These are phyloP conservation scores for Blumeriella jaapii DNA, from an alignment of 2,329 filamentous ascomycete genomes.

Conservation along the genomic window DNA sequence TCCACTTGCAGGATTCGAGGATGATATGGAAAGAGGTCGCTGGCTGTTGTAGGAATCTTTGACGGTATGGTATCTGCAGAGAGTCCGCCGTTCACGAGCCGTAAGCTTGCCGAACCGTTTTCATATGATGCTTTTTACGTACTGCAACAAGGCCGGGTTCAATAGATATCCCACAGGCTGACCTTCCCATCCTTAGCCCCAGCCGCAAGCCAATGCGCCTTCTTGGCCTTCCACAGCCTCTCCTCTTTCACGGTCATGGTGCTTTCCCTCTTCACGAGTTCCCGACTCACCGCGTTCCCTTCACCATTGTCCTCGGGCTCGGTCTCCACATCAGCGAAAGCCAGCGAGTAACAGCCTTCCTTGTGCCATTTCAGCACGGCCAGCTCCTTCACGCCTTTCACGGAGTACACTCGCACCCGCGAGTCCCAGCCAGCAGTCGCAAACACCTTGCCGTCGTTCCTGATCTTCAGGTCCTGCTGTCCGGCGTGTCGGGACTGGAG, in stretches of 20 bases:
- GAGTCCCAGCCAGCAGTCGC: constrained; percentile 91
- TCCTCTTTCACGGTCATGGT: constrained; percentile 49
- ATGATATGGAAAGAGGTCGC: no score
- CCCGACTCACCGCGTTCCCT: constrained; percentile 1
- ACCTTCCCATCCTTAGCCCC: constrained; percentile 94
- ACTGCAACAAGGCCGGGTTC: no score
- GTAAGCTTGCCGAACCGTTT: no score
- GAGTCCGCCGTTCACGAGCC: no score
- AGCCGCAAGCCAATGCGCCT: constrained; percentile 77
- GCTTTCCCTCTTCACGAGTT: constrained; percentile 8
- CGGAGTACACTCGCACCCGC: constrained; percentile 67
- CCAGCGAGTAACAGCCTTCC: constrained; percentile 72
- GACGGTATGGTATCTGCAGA: no score
- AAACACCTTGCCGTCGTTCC: constrained; percentile 72
- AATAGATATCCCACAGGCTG: constrained; percentile 88
- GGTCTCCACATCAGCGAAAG: constrained; percentile 45
- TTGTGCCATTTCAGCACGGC: constrained; percentile 93
- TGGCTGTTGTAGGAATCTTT: no score
- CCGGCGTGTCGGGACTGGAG: constrained; percentile 79
- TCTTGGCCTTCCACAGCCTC: constrained; percentile 50
- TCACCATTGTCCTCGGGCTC: background rate
- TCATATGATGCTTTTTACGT: no score
- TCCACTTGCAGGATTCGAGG: no score
- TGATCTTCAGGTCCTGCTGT: constrained; percentile 68
- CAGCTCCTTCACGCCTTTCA: constrained; percentile 71